Conservation (phyloP, 805 yeast species). For the Starmerella etchellsii region DNA sequence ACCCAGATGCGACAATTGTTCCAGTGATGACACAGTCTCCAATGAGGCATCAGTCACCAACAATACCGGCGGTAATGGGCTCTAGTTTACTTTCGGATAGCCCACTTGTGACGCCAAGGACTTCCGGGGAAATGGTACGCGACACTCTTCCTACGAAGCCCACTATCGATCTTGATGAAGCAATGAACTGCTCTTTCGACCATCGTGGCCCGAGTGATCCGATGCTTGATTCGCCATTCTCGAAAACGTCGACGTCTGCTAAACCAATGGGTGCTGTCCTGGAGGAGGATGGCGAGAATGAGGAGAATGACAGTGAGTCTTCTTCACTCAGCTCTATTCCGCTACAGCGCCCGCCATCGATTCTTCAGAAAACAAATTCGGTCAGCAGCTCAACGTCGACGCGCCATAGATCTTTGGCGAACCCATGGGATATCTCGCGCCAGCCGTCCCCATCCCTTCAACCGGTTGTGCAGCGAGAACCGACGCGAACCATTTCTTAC, state of each 20-base stretch:
- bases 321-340: conserved; percentile 8
- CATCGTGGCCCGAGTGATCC: conserved; percentile 13
- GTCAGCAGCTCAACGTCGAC: conserved; percentile 4
- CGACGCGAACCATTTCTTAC: conserved; percentile 6
- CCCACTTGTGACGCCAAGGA: conserved; percentile 7
- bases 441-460: no score
- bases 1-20: conserved; percentile 1
- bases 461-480: neutral
- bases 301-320: conserved; percentile 10
- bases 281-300: conserved; percentile 22
- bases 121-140: conserved; percentile 7
- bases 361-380: conserved; percentile 8
- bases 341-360: neutral
- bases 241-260: conserved; percentile 10
- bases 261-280: conserved; percentile 18
- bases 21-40: neutral
- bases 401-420: neutral
- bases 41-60: no score
- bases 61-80: neutral
- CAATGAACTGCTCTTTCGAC: conserved; percentile 18
- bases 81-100: neutral
- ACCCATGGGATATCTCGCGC: no score
- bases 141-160: conserved; percentile 7
- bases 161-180: conserved; percentile 22
- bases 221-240: conserved; percentile 20